Percentiles rank a stretch among this genome's conserved stretches.
phyloP scores from a whole-genome alignment of 805 yeast genomes.

The Spathaspora gorwiae region DNA sequence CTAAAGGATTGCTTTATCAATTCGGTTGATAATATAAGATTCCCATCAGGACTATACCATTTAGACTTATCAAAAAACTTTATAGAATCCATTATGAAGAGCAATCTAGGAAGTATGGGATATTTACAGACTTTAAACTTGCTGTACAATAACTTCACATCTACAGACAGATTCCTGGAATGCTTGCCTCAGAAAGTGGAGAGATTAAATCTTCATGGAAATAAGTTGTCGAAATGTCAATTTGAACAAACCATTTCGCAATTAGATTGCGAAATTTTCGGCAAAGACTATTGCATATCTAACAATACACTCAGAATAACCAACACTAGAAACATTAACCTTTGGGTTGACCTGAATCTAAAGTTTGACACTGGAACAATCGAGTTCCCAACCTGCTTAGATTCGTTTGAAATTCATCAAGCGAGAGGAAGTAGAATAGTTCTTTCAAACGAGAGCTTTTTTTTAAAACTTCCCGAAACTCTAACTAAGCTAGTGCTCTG shows the following conservation, averaged over 20 bases:
- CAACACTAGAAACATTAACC: background rate
- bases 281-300: background rate
- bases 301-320: background rate
- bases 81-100: background rate
- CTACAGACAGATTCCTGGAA: background rate
- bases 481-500: background rate
- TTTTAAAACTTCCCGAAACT: background rate
- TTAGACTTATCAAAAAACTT: background rate
- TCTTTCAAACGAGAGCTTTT: background rate
- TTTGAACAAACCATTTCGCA: background rate
- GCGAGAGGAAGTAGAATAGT: background rate
- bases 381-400: background rate
- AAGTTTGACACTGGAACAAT: background rate
- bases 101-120: background rate
- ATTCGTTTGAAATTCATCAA: slow-evolving; percentile 1
- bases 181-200: background rate
- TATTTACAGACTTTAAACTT: background rate
- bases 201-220: slow-evolving; percentile 3
- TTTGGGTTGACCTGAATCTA: slow-evolving; percentile 1
- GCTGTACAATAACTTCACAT: slow-evolving; percentile 1
- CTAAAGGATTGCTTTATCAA: slow-evolving; percentile 1
- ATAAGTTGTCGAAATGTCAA: slow-evolving; percentile 1
- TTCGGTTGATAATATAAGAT: background rate
- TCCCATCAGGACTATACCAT: background rate
- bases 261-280: background rate